Conservation (phyloP, 1,139 yeast genomes). For the Scheffersomyces illinoinensis region DNA sequence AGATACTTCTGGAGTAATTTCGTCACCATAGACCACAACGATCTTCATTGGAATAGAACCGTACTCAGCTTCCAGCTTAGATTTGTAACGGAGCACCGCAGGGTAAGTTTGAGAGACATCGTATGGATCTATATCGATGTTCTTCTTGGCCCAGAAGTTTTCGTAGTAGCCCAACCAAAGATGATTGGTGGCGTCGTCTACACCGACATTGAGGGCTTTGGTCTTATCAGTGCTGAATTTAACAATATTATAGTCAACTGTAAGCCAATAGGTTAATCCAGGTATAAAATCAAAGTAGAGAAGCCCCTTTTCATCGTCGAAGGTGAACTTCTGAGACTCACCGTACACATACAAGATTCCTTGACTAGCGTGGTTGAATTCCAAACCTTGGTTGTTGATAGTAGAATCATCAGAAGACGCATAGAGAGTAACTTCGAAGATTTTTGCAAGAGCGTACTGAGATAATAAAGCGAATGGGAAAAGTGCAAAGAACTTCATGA, state of each 20-base stretch:
- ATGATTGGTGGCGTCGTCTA: neutral
- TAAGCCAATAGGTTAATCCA: neutral
- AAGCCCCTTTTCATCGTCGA: neutral
- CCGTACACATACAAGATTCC: neutral
- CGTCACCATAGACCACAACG: constrained; percentile 7
- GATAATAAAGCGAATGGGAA: neutral
- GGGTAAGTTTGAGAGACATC: neutral
- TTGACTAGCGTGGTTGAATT: neutral
- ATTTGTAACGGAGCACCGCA: no score
- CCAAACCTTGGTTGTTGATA: neutral
- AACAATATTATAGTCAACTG: neutral
- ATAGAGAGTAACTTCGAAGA: neutral
- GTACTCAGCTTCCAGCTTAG: no score
- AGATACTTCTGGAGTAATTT: constrained; percentile 1
- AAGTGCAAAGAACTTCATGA: neutral
- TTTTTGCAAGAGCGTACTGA: neutral
- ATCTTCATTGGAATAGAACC: constrained; percentile 15
- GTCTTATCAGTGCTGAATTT: neutral
- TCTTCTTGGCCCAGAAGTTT: neutral
- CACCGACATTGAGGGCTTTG: neutral
- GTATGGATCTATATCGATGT: neutral
- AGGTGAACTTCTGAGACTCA: neutral
- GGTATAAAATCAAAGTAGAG: neutral
- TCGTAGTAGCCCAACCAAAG: neutral
- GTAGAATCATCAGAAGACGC: neutral